These are phyloP conservation scores for Stylosanthes scabra DNA, from an alignment of 331 rosid species.

Conservation along the genomic window DNA sequence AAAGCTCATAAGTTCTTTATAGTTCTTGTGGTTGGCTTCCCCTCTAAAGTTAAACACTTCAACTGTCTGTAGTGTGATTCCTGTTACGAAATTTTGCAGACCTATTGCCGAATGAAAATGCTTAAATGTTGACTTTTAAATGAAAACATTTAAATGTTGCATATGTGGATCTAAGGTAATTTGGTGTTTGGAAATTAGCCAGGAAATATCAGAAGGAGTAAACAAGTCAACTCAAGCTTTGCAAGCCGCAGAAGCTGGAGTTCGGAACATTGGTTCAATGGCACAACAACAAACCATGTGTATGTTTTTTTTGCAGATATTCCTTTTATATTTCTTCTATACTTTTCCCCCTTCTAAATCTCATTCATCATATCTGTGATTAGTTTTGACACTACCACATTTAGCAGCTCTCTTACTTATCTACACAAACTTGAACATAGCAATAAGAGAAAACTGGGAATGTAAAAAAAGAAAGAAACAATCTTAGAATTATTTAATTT, in stretches of 20 bases:
- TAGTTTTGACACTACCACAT: conserved; percentile 2
- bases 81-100: conserved; percentile 10
- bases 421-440: conserved; percentile 3
- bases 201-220: conserved; percentile 92
- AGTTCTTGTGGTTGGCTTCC: conserved; percentile 21
- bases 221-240: conserved; percentile 90
- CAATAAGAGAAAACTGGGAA: background rate
- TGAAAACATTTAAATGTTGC: background rate
- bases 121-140: conserved; percentile 5
- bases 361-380: background rate
- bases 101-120: background rate
- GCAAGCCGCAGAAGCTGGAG: conserved; percentile 92
- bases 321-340: background rate
- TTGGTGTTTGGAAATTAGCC: conserved; percentile 57
- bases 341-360: background rate
- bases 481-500: conserved; percentile 13
- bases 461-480: background rate
- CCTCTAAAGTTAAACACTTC: background rate
- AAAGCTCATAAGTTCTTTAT: conserved; percentile 2
- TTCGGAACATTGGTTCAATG: conserved; percentile 72
- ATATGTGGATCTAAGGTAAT: conserved; percentile 24
- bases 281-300: conserved; percentile 89
- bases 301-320: conserved; percentile 48
- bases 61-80: conserved; percentile 2
- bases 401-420: conserved; percentile 20